Base-by-base conservation (phyloP, 2,329 filamentous ascomycete species). In the Calycina herbarum region DNA sequence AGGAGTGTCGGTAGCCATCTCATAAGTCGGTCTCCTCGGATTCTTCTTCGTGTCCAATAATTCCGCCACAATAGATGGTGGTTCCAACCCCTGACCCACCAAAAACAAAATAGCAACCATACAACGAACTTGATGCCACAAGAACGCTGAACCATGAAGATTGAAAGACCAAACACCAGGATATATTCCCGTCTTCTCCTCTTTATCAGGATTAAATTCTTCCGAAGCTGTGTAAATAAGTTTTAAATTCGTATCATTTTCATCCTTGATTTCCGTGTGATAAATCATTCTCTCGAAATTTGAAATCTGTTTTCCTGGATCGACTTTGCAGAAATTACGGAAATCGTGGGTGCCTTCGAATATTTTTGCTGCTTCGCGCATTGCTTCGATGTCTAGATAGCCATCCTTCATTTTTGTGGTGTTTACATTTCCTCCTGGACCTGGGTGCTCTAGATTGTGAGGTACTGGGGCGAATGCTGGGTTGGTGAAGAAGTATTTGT, bases 121-220 rank as follows among this genome's bases (percentile, higher is more conserved):
- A 80, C 94, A 92, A 29, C 95, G 89, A 71, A 99, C 96, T 80
- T 99, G 95, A 79, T 99, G 95, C 95, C 95, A 99, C 58, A 99
- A 80, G 78, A 99, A 99, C 1, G 94, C 95, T 7, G 91, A 93
- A 24, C 95, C 95, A 71, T 94, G 88, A 51, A 99, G 88, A 65
- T 90, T 89, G 78, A 99, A 96, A 68, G 90, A 89, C 80, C 96
- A 98, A 15, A 97, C 85, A 74, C 92, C 91, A 6, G 88, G 75
- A 62, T 59, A 59, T 0, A 58, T 62, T 31, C 60, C 60, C 29
- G 35, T 48, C 6, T 61, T 64, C 13, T n/a, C 31, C 17, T 60
- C 48, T 29, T 62, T 62, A 54, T 5, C 20, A 63, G 79, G 76
- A 72, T 78, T 70, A 74, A 85, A 84, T 35, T 82, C 80, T 2